phyloP scores from a whole-genome alignment of 2,329 filamentous ascomycete species.

The Aspergillus calidoustus region DNA sequence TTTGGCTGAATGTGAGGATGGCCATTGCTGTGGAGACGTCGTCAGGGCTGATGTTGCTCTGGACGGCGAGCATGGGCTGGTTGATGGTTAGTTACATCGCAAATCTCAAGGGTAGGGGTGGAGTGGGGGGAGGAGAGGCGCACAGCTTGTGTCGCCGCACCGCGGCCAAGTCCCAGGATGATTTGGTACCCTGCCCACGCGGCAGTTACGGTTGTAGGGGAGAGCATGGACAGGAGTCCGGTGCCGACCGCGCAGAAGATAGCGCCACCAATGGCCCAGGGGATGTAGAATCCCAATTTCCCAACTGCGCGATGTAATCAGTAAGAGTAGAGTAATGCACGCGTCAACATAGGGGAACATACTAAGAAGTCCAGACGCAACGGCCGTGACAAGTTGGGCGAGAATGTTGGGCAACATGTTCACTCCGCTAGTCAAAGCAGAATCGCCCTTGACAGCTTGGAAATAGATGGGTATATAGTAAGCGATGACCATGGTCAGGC shows the following conservation, averaged over 20 bases:
- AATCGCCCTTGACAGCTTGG: constrained; percentile 44
- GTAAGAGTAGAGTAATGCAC: background rate
- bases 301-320: constrained; percentile 24
- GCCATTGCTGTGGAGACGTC: constrained; percentile 48
- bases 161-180: constrained; percentile 50
- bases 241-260: constrained; percentile 38
- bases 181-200: constrained; percentile 57
- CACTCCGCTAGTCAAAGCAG: constrained; percentile 32
- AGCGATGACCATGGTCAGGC: constrained; percentile 37
- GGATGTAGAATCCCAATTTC: constrained; percentile 41
- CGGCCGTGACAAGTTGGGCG: constrained; percentile 36
- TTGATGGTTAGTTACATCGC: background rate
- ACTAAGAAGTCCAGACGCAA: constrained; percentile 40
- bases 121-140: background rate
- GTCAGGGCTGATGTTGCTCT: constrained; percentile 40
- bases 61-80: constrained; percentile 47
- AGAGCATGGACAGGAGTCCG: constrained; percentile 50
- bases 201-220: constrained; percentile 38
- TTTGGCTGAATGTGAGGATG: constrained; percentile 46
- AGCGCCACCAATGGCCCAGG: constrained; percentile 35
- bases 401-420: constrained; percentile 36
- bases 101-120: background rate
- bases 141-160: constrained; percentile 35
- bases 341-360: constrained; percentile 1
- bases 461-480: constrained; percentile 58